Percentiles rank a stretch among this genome's conserved stretches.
Evolutionary conservation across 805 yeast genomes (phyloP).

Genomic region (Yamadazyma laniorum): DNA sequence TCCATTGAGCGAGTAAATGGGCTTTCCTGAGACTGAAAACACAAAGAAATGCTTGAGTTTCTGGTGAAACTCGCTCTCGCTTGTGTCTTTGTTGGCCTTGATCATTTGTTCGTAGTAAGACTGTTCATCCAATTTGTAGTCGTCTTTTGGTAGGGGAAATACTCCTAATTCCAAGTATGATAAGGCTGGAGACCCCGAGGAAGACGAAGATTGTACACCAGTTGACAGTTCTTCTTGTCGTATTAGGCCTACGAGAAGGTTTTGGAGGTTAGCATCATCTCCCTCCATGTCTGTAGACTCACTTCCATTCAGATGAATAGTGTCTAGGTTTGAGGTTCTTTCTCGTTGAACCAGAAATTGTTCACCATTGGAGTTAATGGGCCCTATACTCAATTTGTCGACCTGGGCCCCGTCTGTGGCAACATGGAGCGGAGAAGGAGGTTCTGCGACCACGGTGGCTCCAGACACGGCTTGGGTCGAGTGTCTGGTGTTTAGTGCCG

Average conservation of each 20-base stretch:
- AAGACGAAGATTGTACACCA: neutral
- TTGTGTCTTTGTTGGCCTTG: constrained; percentile 15
- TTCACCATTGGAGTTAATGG: too few relatives aligned
- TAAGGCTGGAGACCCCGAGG: neutral
- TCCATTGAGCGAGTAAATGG: constrained; percentile 77
- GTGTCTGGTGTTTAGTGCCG: constrained; percentile 2
- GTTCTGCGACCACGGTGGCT: constrained; percentile 1
- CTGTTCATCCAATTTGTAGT: constrained; percentile 1
- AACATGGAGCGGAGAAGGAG: neutral
- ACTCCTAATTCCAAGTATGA: constrained; percentile 16
- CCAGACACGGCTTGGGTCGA: constrained; percentile 10
- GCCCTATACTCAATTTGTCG: too few relatives aligned
- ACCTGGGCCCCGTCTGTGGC: neutral
- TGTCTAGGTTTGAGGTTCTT: too few relatives aligned
- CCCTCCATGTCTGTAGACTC: constrained; percentile 4
- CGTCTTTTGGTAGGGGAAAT: constrained; percentile 9
- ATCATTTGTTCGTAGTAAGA: constrained; percentile 19
- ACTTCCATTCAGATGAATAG: constrained; percentile 5
- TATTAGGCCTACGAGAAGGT: constrained; percentile 22
- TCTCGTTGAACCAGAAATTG: too few relatives aligned
- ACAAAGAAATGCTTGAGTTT: constrained; percentile 71
- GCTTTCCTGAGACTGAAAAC: constrained; percentile 83
- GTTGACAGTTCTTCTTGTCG: constrained; percentile 10
- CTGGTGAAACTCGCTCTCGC: constrained; percentile 20
- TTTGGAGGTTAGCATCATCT: constrained; percentile 21